These are phyloP conservation scores for Solanum chiquidenum DNA, from an alignment of 257 asterid genomes.

Conservation along the genomic window DNA sequence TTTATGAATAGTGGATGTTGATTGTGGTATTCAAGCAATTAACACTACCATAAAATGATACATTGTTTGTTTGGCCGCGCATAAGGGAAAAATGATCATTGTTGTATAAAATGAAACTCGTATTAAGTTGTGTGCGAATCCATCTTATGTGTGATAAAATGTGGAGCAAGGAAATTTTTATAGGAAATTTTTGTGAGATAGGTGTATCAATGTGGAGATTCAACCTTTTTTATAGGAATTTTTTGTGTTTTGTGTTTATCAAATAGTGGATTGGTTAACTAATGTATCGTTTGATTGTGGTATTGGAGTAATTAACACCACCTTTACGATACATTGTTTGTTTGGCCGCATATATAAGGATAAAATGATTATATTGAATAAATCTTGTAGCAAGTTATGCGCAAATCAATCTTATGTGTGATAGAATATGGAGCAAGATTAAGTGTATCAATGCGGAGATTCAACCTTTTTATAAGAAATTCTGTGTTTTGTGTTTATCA, in stretches of 20 bases:
- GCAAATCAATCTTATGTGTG: neutral
- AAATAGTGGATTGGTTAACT: neutral
- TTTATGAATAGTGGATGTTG: neutral
- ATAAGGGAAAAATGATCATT: neutral
- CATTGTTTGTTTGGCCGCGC: neutral
- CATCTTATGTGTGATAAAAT: neutral
- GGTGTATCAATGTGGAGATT: neutral
- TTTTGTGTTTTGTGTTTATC: neutral
- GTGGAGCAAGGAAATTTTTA: neutral
- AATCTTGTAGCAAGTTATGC: neutral
- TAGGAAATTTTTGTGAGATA: neutral
- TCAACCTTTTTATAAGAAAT: neutral
- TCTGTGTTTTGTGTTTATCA: neutral
- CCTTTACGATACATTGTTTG: neutral
- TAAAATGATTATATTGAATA: neutral
- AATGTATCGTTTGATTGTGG: neutral
- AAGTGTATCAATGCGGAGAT: neutral
- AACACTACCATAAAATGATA: neutral
- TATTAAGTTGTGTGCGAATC: neutral
- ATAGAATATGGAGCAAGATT: neutral
- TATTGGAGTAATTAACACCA: neutral
- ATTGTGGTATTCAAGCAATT: neutral
- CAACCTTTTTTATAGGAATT: neutral
- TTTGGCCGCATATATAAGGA: neutral
- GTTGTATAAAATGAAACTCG: neutral